These are phyloP conservation scores for Backusella mclennaniae DNA, from an alignment of 192 early-diverging fungal species.

Conservation along the genomic window DNA sequence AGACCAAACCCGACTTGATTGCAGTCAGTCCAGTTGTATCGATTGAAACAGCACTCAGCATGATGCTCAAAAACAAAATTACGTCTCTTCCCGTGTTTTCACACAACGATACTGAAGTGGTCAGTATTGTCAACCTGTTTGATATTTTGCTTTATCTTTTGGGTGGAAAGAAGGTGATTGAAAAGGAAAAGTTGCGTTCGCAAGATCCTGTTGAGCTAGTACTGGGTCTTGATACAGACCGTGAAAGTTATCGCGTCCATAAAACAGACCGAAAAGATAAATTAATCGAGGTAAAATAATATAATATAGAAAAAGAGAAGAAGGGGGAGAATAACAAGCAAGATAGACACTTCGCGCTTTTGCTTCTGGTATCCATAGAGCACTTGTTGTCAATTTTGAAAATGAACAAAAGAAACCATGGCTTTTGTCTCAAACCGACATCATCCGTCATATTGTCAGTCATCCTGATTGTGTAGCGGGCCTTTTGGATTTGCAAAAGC, in stretches of 20 bases:
- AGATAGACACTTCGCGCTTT: conserved; percentile 46
- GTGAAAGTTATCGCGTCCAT: conserved; percentile 42
- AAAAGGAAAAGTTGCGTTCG: conserved; percentile 27
- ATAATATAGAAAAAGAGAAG: background rate
- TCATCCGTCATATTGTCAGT: conserved; percentile 47
- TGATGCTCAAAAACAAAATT: conserved; percentile 48
- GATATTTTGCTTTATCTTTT: conserved; percentile 52
- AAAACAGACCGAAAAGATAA: conserved; percentile 33
- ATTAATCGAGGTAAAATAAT: conserved; percentile 22
- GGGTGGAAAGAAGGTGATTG: conserved; percentile 16
- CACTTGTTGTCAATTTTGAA: conserved; percentile 52
- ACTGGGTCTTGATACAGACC: conserved; percentile 42
- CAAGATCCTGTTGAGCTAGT: conserved; percentile 40
- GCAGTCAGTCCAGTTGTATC: conserved; percentile 45
- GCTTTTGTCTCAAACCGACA: conserved; percentile 62
- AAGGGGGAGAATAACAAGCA: background rate
- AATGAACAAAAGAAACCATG: conserved; percentile 33
- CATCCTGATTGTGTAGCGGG: conserved; percentile 40
- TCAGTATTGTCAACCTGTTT: conserved; percentile 52
- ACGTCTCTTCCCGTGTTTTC: conserved; percentile 57
- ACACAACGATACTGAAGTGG: conserved; percentile 41
- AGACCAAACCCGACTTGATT: conserved; percentile 32
- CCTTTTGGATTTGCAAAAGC: conserved; percentile 33
- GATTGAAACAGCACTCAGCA: conserved; percentile 46
- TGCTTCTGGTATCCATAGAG: conserved; percentile 55